phyloP scores from a whole-genome alignment of 2,329 filamentous ascomycete species.

The Magnaporthiopsis rhizophila region DNA sequence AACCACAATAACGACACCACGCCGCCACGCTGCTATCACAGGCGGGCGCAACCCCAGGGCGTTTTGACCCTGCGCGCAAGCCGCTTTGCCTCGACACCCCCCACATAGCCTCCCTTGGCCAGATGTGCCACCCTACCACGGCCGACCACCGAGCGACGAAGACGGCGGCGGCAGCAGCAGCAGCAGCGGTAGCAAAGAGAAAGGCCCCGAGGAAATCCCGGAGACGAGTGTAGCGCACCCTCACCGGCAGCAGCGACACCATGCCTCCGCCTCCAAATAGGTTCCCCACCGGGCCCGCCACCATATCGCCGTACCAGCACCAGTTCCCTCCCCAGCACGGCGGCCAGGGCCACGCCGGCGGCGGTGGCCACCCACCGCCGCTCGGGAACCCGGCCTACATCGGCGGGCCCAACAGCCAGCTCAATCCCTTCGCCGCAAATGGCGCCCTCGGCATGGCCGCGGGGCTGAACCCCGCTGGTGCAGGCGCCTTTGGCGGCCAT shows the following conservation, averaged over 20 bases:
- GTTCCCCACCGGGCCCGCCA: constrained; percentile 38
- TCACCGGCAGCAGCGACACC: constrained; percentile 10
- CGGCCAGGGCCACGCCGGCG: constrained; percentile 33
- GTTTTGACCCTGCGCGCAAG: no score
- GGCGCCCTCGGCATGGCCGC: constrained; percentile 47
- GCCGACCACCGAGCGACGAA: background rate
- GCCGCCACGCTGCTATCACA: no score
- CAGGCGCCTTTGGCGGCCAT: constrained; percentile 47
- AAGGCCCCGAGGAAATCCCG: constrained; percentile 12
- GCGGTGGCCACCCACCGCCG: constrained; percentile 35
- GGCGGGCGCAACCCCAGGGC: no score
- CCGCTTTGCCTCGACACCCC: no score
- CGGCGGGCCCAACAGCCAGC: constrained; percentile 52
- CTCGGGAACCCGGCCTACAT: constrained; percentile 66
- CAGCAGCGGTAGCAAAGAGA: background rate
- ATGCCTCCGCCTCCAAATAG: constrained; percentile 36
- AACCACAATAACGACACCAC: no score
- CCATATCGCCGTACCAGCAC: constrained; percentile 38
- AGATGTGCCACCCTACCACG: no score
- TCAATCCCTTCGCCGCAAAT: constrained; percentile 59
- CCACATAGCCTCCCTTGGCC: no score
- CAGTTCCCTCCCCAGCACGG: constrained; percentile 45
- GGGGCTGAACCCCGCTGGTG: constrained; percentile 36
- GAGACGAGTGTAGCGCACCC: constrained; percentile 10
- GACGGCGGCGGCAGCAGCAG: background rate